Base-by-base conservation (phyloP, 257 asterid species). In the Solanum dulcamara region DNA sequence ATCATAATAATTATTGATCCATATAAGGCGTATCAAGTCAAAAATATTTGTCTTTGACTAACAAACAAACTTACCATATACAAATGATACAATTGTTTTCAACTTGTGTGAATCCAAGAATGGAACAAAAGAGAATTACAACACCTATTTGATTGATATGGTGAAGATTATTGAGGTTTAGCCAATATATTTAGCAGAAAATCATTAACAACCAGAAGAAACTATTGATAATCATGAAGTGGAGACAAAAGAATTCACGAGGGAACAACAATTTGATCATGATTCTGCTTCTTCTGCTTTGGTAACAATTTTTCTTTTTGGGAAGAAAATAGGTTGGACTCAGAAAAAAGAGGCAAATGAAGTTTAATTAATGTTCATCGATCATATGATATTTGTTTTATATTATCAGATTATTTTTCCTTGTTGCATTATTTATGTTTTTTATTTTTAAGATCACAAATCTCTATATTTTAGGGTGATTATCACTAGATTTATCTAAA, bases 61-160 rank as follows among this genome's bases (percentile, higher is more conserved):
- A n/a, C n/a, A n/a, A n/a, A n/a, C n/a, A n/a, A n/a, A n/a, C n/a
- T n/a, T n/a, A n/a, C n/a, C n/a, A n/a, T n/a, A n/a, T n/a, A n/a
- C 95, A 0, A 89, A 83, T 85, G 99, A 95, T 84, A 81, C 70
- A 67, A 87, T 93, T 40, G 59, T 92, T 26, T 93, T 95, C 85
- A 90, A 92, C 60, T 9, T 81, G 84, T 93, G 90, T 24, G 90
- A 94, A 83, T 84, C 84, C 17, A 84, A 55, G 46, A 86, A 87
- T 35, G 72, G 86, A 7, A 51, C 87, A 14, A 70, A 70, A 17
- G 86, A 81, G 68, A 89, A 86, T 30, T 88, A 53, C 60, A 87
- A 87, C 1, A 0, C 86, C 30, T 85, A 86, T 15, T 90, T 90
- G 87, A 88, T 94, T 2, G 94, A 93, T 32, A 93, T 89, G 24